phyloP scores from a whole-genome alignment of 73 alveolate genomes.

The Tetrahymena malaccensis region DNA sequence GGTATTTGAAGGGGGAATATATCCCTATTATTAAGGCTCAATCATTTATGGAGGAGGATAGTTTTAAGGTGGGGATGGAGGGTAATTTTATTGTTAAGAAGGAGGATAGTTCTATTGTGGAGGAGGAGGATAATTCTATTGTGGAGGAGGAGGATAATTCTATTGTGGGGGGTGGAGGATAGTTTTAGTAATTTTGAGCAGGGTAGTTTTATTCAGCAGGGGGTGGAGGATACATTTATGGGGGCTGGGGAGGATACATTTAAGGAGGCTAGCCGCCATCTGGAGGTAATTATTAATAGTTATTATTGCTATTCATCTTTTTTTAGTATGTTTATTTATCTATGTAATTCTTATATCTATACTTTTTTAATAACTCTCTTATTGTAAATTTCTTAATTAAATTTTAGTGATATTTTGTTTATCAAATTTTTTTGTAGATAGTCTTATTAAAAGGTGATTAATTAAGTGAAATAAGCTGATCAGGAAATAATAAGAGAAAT shows the following conservation, averaged over 20 bases:
- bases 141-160: background rate
- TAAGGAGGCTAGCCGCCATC: background rate
- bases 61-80: background rate
- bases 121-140: background rate
- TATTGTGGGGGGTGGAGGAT: background rate
- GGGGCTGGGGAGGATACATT: background rate
- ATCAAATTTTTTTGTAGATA: too few relatives aligned
- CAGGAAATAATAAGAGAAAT: background rate
- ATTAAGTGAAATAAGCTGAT: background rate
- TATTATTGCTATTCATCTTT: background rate
- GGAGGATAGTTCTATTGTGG: background rate
- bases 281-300: too few relatives aligned
- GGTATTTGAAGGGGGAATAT: background rate
- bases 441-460: background rate
- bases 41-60: background rate
- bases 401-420: too few relatives aligned
- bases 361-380: too few relatives aligned
- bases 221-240: background rate
- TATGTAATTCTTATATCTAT: background rate
- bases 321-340: too few relatives aligned
- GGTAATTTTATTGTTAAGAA: background rate
- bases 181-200: background rate
- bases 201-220: background rate
- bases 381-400: too few relatives aligned
- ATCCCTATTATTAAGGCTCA: background rate